Evolutionary conservation across 2,329 filamentous ascomycete species (phyloP), one percentile per base, ranked within the genome.

Genomic region (Pestalotiopsis fici): DNA sequence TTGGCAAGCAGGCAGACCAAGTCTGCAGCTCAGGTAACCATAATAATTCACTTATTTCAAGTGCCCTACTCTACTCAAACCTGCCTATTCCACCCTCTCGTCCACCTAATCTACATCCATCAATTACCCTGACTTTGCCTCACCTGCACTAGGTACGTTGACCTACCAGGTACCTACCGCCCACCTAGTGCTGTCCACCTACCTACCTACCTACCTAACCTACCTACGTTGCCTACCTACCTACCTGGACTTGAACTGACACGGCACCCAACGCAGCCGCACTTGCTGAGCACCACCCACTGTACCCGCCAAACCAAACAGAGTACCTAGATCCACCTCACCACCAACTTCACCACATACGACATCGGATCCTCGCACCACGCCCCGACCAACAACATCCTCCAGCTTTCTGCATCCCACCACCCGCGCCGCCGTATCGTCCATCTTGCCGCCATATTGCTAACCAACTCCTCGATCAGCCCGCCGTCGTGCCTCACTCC

Each of bases 311-410:
- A 50, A 50, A 50, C 43, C 43, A 50, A 50, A 50, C 43, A 50
- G 18, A 50, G 43, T 50, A 35, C 31, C 31, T 35, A 60, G 57
- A 60, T 60, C 57, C 57, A 60, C 57, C 57, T 60, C 57, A 60
- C 57, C 57, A 60, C 55, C 55, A 31, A 31, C 57, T 60, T 60
- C 57, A 60, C 57, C 28, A 60, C 57, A 35, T 60, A 60, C 57
- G 57, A 60, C 57, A 60, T 60, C 57, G 57, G 43, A 60, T 21
- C 57, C 57, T 60, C 57, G 27, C 57, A 60, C 57, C 57, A 31
- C 27, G 31, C 57, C 27, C 57, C 57, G 31, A 60, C 25, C 57
- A 60, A 60, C 25, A 60, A 37, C 57, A 60, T 35, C 28, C 28
- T 31, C 28, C 57, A n/a, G n/a, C 25, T 31, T 35, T 31, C 57